phyloP scores from a whole-genome alignment of 75 land plant species.

The Cunninghamia lanceolata region DNA sequence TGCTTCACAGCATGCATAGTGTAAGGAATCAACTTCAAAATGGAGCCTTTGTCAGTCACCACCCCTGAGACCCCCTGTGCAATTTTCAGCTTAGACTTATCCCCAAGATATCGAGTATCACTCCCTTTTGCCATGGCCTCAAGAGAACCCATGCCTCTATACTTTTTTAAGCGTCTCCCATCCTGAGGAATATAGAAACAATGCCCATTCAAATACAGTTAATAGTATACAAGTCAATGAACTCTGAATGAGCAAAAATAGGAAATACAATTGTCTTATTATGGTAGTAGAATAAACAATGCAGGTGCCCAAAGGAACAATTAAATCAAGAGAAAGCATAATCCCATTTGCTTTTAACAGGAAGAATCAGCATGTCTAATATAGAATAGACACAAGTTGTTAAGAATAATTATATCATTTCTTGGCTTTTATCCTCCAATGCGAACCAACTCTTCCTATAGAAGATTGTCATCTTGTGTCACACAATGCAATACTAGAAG shows the following conservation, averaged over 20 bases:
- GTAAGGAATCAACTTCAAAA: conserved; percentile 77
- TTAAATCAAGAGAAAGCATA: background rate
- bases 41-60: conserved; percentile 94
- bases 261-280: background rate
- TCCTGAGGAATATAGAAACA: conserved; percentile 32
- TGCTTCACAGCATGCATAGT: conserved; percentile 99
- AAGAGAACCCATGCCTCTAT: conserved; percentile 98
- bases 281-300: background rate
- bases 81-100: conserved; percentile 77
- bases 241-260: background rate
- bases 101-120: conserved; percentile 92
- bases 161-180: conserved; percentile 71
- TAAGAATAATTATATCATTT: background rate
- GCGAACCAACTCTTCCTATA: background rate
- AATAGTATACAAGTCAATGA: background rate
- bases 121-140: conserved; percentile 99
- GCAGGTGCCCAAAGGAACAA: background rate
- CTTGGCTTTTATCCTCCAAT: background rate
- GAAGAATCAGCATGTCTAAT: background rate
- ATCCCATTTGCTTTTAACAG: background rate
- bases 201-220: background rate
- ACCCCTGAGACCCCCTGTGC: conserved; percentile 98
- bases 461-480: background rate
- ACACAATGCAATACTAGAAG: background rate
- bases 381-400: background rate